Evolutionary conservation across 352 stramenopile genomes (phyloP).

Genomic region (Phytophthora pinifolia): DNA sequence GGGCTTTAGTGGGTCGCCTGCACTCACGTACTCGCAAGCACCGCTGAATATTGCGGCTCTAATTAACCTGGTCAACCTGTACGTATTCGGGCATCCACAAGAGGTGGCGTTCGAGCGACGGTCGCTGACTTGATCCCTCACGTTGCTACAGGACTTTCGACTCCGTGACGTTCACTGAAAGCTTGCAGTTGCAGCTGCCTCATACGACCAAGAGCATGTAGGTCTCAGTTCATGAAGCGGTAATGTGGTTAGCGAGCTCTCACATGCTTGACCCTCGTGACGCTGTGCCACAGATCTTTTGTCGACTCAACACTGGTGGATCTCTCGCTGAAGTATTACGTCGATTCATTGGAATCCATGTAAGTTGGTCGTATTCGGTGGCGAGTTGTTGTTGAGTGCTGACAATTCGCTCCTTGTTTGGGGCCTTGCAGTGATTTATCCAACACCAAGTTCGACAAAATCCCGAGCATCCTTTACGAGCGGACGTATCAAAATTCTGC

Average conservation of each 20-base stretch:
- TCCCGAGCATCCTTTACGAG: slow-evolving; percentile 39
- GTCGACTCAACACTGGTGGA: background rate
- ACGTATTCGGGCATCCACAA: background rate
- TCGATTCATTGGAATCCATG: background rate
- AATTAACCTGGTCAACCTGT: background rate
- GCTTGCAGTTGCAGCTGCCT: background rate
- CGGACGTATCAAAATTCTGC: slow-evolving; percentile 13
- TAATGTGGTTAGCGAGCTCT: too few relatives aligned
- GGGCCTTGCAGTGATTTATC: slow-evolving; percentile 21
- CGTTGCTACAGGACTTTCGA: slow-evolving; percentile 3
- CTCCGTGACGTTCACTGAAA: slow-evolving; percentile 1
- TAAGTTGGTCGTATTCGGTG: background rate
- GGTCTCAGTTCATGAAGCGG: too few relatives aligned
- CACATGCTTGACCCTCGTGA: background rate
- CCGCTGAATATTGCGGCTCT: background rate
- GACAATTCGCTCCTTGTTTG: background rate
- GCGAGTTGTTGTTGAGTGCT: background rate
- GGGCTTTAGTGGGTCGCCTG: background rate
- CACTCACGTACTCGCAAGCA: background rate
- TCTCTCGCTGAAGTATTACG: background rate
- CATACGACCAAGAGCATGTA: background rate
- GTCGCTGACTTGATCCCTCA: background rate
- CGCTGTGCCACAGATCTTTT: background rate
- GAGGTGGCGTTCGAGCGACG: background rate
- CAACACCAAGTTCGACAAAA: slow-evolving; percentile 16